Evolutionary conservation across 176 grass and related monocot species (phyloP).

Genomic region (Pontederia paniculata): DNA sequence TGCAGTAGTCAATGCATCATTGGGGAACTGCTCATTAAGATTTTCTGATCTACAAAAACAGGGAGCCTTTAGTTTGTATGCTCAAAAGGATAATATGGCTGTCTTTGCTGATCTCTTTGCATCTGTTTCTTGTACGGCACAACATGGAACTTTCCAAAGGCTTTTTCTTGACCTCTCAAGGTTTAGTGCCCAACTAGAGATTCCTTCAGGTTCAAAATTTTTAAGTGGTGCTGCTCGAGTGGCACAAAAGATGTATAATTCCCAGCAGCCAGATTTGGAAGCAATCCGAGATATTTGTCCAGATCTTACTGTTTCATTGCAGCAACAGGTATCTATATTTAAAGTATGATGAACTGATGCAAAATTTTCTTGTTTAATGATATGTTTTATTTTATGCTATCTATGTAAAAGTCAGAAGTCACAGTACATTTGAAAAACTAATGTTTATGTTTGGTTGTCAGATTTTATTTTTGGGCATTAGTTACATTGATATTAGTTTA

Average conservation of each 20-base stretch:
- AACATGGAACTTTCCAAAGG: conserved; percentile 84
- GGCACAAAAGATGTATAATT: conserved; percentile 60
- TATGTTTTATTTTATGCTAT: no score
- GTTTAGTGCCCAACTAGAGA: conserved; percentile 50
- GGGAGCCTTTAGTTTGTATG: conserved; percentile 31
- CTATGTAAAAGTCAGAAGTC: no score
- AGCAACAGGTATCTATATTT: conserved; percentile 63
- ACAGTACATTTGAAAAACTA: no score
- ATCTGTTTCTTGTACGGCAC: conserved; percentile 66
- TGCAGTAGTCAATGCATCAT: conserved; percentile 60
- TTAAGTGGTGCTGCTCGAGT: conserved; percentile 48
- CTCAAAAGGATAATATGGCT: conserved; percentile 44
- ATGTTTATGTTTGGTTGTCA: no score
- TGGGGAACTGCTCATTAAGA: conserved; percentile 50
- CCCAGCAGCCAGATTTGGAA: conserved; percentile 38
- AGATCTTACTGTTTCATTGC: conserved; percentile 61
- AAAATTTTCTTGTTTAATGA: no score
- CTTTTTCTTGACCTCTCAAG: conserved; percentile 76
- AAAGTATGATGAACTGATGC: neutral
- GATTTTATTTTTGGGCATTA: no score
- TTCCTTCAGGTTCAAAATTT: conserved; percentile 67
- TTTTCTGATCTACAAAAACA: conserved; percentile 22
- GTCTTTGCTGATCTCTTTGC: conserved; percentile 64
- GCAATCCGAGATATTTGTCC: conserved; percentile 60
- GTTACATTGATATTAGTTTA: no score